Base-by-base conservation (phyloP, 2,329 filamentous ascomycete genomes). In the Cladobotryum protrusum region DNA sequence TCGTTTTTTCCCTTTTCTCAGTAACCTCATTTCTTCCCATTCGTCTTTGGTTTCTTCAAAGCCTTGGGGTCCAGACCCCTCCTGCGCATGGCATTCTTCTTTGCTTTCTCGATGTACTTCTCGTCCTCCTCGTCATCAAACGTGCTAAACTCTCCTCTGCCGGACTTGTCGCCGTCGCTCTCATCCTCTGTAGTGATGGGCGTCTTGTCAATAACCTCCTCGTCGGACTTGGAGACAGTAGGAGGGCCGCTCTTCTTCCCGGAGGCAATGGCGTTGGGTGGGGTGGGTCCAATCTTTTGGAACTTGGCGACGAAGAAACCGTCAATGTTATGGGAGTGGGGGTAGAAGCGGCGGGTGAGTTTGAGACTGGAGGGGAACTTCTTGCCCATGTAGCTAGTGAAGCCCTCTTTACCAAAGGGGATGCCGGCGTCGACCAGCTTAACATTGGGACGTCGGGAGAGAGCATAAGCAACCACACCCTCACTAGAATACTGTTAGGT, bases 261-360 rank as follows among this genome's bases (percentile, higher is more conserved):
- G 43, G 54, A 54, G 20, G 72, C 52, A 13, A 60, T 60, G 42
- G 56, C 56, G 54, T 79, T 81, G 50, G 76, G 71, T 1, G 87
- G 85, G 37, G 87, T 88, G 3, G 89, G 86, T 0, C 83, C 92
- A 14, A 82, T 82, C 78, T 99, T 99, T 71, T 95, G 91, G 72
- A 99, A 87, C 71, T 99, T 99, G 63, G 90, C 89, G 54, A 99
- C 93, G 67, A 90, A 99, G 83, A 99, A 99, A 56, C 93, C 93
- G 67, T 97, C 93, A 33, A 99, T 90, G 72, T 96, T 96, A 74
- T 93, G 89, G 17, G 86, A 81, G 67, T 96, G 89, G 1, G 90
- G 89, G 71, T 95, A 96, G 74, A 89, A 96, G 50, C 91, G 78
- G 56, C 89, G 77, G 14, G 90, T 91, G 65, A 91, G 75, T 63